phyloP scores from a whole-genome alignment of 1,284 basidiomycete species.

The Tylopilus orsonianus region DNA sequence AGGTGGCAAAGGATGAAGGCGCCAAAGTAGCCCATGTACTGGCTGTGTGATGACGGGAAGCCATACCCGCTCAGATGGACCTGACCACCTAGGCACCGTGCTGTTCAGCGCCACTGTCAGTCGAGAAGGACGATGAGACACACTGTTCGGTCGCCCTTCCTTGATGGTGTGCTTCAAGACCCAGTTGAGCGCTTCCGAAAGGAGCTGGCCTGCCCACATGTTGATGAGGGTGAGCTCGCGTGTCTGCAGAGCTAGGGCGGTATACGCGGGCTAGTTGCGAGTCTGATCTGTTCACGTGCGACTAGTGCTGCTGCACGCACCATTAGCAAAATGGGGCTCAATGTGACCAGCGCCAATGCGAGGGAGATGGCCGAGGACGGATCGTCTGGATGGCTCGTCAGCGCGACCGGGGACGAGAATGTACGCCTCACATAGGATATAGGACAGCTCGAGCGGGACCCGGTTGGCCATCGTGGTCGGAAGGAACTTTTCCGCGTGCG shows the following conservation, averaged over 20 bases:
- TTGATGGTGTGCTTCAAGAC: conserved; percentile 68
- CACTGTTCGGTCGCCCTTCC: conserved; percentile 71
- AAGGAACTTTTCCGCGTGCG: conserved; percentile 1
- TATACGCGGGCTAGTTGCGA: conserved; percentile 67
- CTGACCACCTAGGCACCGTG: conserved; percentile 12
- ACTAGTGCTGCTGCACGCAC: conserved; percentile 37
- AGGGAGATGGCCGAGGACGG: conserved; percentile 62
- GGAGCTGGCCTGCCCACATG: conserved; percentile 81
- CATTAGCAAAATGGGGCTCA: conserved; percentile 77
- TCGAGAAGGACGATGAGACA: conserved; percentile 2
- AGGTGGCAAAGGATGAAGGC: conserved; percentile 77
- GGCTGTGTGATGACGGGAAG: conserved; percentile 86
- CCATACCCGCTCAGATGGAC: conserved; percentile 64
- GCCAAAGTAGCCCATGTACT: conserved; percentile 87
- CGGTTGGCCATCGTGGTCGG: conserved; percentile 23
- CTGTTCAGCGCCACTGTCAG: conserved; percentile 1
- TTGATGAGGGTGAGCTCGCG: conserved; percentile 76
- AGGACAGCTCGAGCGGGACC: conserved; percentile 60
- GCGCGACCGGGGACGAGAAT: not conserved
- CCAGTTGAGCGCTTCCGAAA: conserved; percentile 73
- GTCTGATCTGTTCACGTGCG: conserved; percentile 7
- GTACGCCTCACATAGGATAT: conserved; percentile 58
- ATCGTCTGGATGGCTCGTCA: conserved; percentile 52
- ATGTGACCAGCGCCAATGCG: conserved; percentile 65
- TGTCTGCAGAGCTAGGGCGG: conserved; percentile 71